Base-by-base conservation (phyloP, 2,329 filamentous ascomycete genomes). In the Colletotrichum plurivorum region DNA sequence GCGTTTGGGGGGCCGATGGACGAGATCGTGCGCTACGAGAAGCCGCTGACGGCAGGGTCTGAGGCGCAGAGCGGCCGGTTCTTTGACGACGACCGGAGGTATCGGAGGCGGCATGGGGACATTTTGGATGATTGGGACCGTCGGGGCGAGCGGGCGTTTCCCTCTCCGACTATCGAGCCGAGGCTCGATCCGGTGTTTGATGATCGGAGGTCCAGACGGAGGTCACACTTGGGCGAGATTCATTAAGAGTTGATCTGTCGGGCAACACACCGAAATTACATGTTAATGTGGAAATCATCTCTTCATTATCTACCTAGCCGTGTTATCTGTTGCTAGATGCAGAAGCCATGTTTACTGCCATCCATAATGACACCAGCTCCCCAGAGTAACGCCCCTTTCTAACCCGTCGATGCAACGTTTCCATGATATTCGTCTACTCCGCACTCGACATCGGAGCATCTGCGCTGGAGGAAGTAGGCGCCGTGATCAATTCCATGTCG, bases 351-450 rank as follows among this genome's bases (percentile, higher is more conserved):
- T 51, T 43, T 22, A 46, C 39, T 67, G 55, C 56, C 43, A 46
- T 61, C 39, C 8, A 8, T 63, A 9, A 36, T 36, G 25, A 46
- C 39, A 36, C 27, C 45, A 8, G 52, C 43, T 46, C 62, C 51
- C 43, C 51, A 41, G 41, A 51, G 18, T 36, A 36, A 20, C n/a
- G 12, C 27, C 41, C 27, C 54, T 55, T 45, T 58, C 22, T 39
- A 22, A 25, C 18, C 31, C 27, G 18, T 22, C 20, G 27, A 49
- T 67, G 51, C 45, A 67, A 27, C 36, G n/a, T 36, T 20, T 48
- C 63, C 56, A 46, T 67, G 48, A 56, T 15, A 10, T 43, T 58
- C 39, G 63, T 72, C 41, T 74, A 75, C 18, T 69, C 67, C 18
- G 72, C 65, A 36, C 6, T 60, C 22, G 13, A 25, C 16, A 22